Base-by-base conservation (phyloP, 805 yeast species). In the Ogataea wickerhamii region DNA sequence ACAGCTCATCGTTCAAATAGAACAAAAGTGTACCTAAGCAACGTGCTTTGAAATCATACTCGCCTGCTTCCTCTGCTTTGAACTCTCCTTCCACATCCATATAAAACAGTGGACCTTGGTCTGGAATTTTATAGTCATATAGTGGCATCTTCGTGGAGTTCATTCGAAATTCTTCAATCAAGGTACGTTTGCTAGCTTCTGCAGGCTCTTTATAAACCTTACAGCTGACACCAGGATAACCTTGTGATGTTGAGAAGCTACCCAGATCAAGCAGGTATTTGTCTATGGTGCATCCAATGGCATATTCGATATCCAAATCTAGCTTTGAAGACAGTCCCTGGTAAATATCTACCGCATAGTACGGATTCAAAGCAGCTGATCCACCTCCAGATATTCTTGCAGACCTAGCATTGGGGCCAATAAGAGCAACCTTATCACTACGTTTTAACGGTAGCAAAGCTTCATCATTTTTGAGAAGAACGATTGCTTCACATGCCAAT, bases 301-400 rank as follows among this genome's bases (percentile, higher is more conserved):
- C 48, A 47, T 59, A 68, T 12, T 28, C 34, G 4, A 55, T 47
- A 43, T 48, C 41, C 1, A 48, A 47, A 3, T 55, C 58, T 5
- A 52, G 8, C 31, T 51, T 51, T 12, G 55, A 45, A 5, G 40
- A n/a, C 20, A 52, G 32, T 18, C 51, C 46, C 3, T 45, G 44
- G 14, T 24, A 47, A 4, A 49, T 43, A n/a, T 43, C 41, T 18
- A 44, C 37, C 11, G 40, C 42, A 24, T 51, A 49, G 34, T 54
- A 49, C 8, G 64, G 56, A 14, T 31, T 40, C 33, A 52, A 32
- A 6, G 76, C 62, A 25, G 82, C 81, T 16, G 82, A 76, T 6
- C 84, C 84, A 45, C 84, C 84, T 41, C 84, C 83, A 18, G 76
- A 70, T 43, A 64, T 71, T 27, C 70, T 67, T 5, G 76, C 63